Evolutionary conservation across 2,329 filamentous ascomycete genomes (phyloP), one percentile per base, ranked within the genome.

Genomic region (Chrysoporthe puriensis): DNA sequence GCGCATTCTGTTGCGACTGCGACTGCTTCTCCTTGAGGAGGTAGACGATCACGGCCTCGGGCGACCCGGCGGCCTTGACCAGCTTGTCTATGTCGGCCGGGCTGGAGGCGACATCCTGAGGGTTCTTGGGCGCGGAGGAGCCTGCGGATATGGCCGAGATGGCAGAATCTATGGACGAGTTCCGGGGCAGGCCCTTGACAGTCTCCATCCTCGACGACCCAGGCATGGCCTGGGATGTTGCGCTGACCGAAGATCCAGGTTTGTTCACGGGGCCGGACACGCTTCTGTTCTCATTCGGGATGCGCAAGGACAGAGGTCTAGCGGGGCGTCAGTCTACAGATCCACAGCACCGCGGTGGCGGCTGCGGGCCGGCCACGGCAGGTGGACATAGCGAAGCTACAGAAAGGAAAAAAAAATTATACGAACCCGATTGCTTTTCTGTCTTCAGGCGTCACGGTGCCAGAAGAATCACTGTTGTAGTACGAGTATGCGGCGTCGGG

Each of bases 101-200:
- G 36, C 85, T 87, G n/a, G 87, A 80, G 43, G 85, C 78, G 70
- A 79, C 84, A 71, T 90, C 89, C 59, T 86, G 83, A 0, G 87
- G 84, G 36, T 82, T 84, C 72, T 87, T 89, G 71, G 86, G 84
- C 7, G 84, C 83, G 66, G 87, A 83, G 2, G 83, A 82, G 64
- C 87, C 86, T 11, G 82, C 84, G 7, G 92, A 93, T 61, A 92
- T 84, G 11, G 88, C 87, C 2, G 95, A 97, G 59, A 96, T 91
- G n/a, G 92, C 91, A 13, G 94, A 97, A 78, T 98, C 95, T 74
- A 97, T 95, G 13, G 95, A 97, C 3, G 92, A 91, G 66, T 91
- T 97, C 74, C 94, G 89, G 66, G 90, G 88, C 26, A 80, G 70
- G 50, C 75, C 78, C 69, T 79, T 80, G 54, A 74, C 73, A 64